Evolutionary conservation across 1,139 yeast genomes (phyloP).

Genomic region (Saccharomyces hybrid): DNA sequence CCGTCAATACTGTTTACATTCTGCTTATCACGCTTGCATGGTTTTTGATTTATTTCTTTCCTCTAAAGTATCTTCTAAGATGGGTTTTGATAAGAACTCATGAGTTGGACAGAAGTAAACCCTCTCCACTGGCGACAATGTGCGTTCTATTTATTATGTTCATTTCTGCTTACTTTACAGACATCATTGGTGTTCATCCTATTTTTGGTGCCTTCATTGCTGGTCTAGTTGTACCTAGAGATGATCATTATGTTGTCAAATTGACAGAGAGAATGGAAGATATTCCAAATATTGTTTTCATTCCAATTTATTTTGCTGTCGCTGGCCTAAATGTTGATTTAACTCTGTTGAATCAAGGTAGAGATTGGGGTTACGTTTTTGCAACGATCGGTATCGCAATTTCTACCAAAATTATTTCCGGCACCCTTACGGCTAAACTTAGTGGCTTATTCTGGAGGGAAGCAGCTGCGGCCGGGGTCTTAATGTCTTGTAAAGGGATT

Average conservation of each 20-base stretch:
- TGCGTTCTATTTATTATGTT: constrained; percentile 50
- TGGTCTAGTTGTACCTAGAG: constrained; percentile 73
- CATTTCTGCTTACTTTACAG: constrained; percentile 67
- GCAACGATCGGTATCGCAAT: constrained; percentile 61
- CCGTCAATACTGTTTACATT: constrained; percentile 62
- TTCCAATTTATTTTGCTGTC: constrained; percentile 71
- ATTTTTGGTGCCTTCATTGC: constrained; percentile 78
- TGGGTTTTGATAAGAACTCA: constrained; percentile 39
- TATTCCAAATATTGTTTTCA: constrained; percentile 57
- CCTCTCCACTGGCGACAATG: constrained; percentile 57
- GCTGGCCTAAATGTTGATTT: constrained; percentile 68
- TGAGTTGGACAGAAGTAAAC: constrained; percentile 44
- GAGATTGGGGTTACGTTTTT: constrained; percentile 70
- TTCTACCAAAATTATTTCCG: constrained; percentile 59
- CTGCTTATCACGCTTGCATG: constrained; percentile 58
- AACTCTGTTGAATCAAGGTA: constrained; percentile 53
- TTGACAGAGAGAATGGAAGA: constrained; percentile 72
- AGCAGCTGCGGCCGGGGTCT: constrained; percentile 65
- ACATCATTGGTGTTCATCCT: constrained; percentile 73
- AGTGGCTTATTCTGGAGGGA: constrained; percentile 65
- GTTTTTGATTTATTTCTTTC: constrained; percentile 52
- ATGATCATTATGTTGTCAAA: constrained; percentile 60
- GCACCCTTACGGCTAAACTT: constrained; percentile 53
- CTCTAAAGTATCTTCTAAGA: constrained; percentile 37
- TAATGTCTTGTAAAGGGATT: constrained; percentile 84